phyloP scores from a whole-genome alignment of 2,329 filamentous ascomycete species.

The Elsinoe fawcettii region DNA sequence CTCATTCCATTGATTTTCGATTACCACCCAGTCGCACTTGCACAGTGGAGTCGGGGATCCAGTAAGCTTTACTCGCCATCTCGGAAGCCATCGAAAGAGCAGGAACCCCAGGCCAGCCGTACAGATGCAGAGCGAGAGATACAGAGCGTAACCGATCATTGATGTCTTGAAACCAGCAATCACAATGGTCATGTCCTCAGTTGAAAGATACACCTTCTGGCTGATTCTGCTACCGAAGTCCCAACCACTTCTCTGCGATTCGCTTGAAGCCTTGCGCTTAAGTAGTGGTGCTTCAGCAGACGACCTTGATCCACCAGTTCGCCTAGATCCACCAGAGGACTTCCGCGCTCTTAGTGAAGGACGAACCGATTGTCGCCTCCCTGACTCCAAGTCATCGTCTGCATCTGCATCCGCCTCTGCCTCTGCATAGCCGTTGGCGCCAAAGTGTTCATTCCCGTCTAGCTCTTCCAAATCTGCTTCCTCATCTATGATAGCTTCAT shows the following conservation, averaged over 20 bases:
- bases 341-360: conserved; percentile 46
- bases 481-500: conserved; percentile 42
- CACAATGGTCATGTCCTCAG: conserved; percentile 89
- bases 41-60: conserved; percentile 62
- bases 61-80: conserved; percentile 70
- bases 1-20: conserved; percentile 97
- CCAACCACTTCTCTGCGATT: conserved; percentile 58
- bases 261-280: conserved; percentile 61
- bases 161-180: conserved; percentile 86
- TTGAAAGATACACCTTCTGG: conserved; percentile 89
- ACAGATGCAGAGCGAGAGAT: conserved; percentile 60
- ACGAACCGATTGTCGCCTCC: conserved; percentile 13
- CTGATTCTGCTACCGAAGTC: conserved; percentile 58
- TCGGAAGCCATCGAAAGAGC: conserved; percentile 80
- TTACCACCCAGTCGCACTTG: conserved; percentile 81
- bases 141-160: conserved; percentile 57
- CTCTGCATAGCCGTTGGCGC: conserved; percentile 36
- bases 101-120: conserved; percentile 76
- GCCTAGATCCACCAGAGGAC: conserved; percentile 45
- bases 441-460: conserved; percentile 29
- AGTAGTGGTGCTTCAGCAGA: conserved; percentile 56
- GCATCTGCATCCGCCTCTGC: conserved; percentile 37
- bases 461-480: conserved; percentile 34
- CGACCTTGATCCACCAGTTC: conserved; percentile 44
- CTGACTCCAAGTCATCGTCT: conserved; percentile 35